Evolutionary conservation across 2,329 filamentous ascomycete genomes (phyloP).

Genomic region (Rutstroemia sp.): DNA sequence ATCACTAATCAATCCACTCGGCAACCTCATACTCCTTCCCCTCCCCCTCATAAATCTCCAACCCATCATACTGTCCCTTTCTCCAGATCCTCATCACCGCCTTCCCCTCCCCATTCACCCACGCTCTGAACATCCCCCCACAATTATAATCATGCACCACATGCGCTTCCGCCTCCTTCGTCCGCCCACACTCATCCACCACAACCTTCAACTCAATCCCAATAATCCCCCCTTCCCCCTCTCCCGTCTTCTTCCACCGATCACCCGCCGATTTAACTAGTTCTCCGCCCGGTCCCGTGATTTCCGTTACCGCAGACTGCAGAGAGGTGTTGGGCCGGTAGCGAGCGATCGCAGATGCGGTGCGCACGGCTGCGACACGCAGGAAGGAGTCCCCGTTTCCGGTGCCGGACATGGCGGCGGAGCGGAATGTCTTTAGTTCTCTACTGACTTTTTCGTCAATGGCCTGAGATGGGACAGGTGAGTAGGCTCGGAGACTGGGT

Average conservation of each 20-base stretch:
- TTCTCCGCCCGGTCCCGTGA: conserved; percentile 66
- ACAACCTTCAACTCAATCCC: conserved; percentile 59
- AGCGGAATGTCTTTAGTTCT: conserved; percentile 18
- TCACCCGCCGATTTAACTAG: conserved; percentile 67
- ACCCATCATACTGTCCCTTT: conserved; percentile 22
- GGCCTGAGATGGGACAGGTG: conserved; percentile 1
- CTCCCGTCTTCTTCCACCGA: conserved; percentile 65
- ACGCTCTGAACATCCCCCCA: conserved; percentile 81
- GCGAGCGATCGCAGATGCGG: conserved; percentile 64
- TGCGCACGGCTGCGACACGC: conserved; percentile 61
- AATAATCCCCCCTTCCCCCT: conserved; percentile 81
- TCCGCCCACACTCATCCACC: conserved; percentile 32
- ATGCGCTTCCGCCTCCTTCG: conserved; percentile 37
- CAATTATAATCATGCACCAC: conserved; percentile 78
- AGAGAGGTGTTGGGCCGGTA: conserved; percentile 45
- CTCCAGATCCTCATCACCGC: conserved; percentile 51
- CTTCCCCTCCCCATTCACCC: conserved; percentile 55
- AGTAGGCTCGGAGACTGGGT: conserved; percentile 36
- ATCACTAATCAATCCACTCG: conserved; percentile 17
- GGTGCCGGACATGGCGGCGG: conserved; percentile 63
- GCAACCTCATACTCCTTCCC: conserved; percentile 26
- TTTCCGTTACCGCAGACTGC: conserved; percentile 49
- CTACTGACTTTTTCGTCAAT: conserved; percentile 20
- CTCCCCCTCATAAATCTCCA: conserved; percentile 28
- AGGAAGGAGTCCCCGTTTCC: conserved; percentile 89